phyloP scores from a whole-genome alignment of 768 basidiomycete genomes.

The Sistotremastrum niveocremeum region DNA sequence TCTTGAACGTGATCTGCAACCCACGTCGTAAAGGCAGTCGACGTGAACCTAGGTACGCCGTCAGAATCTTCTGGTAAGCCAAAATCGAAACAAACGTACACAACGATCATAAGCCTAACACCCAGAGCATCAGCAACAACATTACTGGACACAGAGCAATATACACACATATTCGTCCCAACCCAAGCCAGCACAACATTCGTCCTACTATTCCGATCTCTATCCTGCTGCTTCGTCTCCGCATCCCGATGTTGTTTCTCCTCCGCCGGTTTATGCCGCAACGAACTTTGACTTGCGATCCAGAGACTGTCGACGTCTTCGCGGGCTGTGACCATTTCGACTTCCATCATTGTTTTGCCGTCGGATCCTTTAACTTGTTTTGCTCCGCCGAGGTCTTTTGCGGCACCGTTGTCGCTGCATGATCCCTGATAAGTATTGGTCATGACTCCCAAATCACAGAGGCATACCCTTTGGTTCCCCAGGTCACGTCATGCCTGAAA shows the following conservation, averaged over 20 bases:
- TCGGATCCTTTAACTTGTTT: constrained; percentile 79
- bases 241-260: constrained; percentile 75
- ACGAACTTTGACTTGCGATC: constrained; percentile 57
- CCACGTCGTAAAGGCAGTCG: constrained; percentile 63
- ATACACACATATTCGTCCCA: constrained; percentile 67
- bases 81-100: constrained; percentile 7
- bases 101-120: constrained; percentile 49
- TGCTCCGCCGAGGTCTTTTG: constrained; percentile 81
- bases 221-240: constrained; percentile 80
- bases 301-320: constrained; percentile 87
- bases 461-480: too few relatives aligned
- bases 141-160: constrained; percentile 6
- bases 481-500: too few relatives aligned
- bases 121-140: constrained; percentile 3
- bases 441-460: neutral
- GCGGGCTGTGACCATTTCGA: constrained; percentile 64
- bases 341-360: constrained; percentile 79
- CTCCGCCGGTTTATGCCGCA: constrained; percentile 55
- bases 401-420: constrained; percentile 79
- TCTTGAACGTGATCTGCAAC: constrained; percentile 41
- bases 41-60: constrained; percentile 37
- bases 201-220: constrained; percentile 70
- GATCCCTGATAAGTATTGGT: constrained; percentile 47
- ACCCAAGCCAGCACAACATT: constrained; percentile 79
- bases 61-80: neutral